Conservation (phyloP, 2,329 filamentous ascomycete genomes). For the Neonectria coccinea region DNA sequence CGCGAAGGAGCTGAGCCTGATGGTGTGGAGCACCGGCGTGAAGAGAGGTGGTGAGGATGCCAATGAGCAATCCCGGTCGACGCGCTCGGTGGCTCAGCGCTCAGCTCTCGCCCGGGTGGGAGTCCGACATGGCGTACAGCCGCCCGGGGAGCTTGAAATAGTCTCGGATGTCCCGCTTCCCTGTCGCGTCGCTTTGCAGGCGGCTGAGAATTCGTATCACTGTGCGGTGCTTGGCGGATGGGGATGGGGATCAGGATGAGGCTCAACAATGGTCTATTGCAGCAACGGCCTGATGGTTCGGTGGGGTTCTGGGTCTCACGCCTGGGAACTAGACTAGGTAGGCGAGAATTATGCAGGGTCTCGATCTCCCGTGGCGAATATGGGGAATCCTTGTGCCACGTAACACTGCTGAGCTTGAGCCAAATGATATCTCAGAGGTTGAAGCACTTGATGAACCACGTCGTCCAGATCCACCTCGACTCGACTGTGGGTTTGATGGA, state of each 20-base stretch:
- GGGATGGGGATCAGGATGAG: conserved; percentile 20
- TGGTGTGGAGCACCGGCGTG: conserved; percentile 25
- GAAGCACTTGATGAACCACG: neutral
- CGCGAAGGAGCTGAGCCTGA: conserved; percentile 33
- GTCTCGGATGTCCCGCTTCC: conserved; percentile 9
- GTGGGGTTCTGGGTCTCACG: conserved; percentile 10
- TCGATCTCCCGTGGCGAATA: conserved; percentile 23
- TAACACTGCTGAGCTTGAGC: neutral
- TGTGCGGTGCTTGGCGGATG: conserved; percentile 7
- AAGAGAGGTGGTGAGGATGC: conserved; percentile 12
- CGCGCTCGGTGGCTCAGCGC: conserved; percentile 34
- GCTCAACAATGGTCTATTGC: conserved; percentile 11
- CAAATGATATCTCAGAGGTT: neutral
- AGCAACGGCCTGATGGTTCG: neutral
- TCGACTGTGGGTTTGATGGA: neutral
- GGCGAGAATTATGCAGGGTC: conserved; percentile 27
- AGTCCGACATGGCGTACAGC: conserved; percentile 22
- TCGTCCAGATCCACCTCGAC: neutral
- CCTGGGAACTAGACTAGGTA: neutral
- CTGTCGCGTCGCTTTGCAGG: neutral
- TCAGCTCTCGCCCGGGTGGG: conserved; percentile 34
- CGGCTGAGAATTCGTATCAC: neutral
- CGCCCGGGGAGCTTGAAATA: conserved; percentile 15
- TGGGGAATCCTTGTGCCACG: conserved; percentile 29
- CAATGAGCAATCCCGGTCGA: conserved; percentile 18